Conservation (phyloP, 202 grass and related monocot species). For the Setaria italica region DNA sequence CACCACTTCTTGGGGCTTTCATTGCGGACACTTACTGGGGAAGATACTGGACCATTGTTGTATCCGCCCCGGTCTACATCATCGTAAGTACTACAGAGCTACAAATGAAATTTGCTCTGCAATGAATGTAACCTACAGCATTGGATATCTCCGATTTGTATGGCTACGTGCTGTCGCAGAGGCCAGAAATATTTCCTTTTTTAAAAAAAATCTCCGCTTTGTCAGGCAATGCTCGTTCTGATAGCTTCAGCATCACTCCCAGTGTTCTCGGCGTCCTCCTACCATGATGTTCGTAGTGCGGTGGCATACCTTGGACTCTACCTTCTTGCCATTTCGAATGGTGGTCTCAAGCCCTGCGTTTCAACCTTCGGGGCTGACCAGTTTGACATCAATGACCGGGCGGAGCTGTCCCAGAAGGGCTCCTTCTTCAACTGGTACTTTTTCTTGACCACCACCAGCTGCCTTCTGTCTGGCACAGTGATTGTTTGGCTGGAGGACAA, state of each 20-base stretch:
- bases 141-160: not conserved
- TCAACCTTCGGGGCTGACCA: constrained; percentile 64
- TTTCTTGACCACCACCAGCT: constrained; percentile 43
- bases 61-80: constrained; percentile 10
- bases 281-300: not conserved
- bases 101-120: not conserved
- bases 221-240: constrained; percentile 49
- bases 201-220: not conserved
- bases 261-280: not conserved
- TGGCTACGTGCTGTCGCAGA: no score
- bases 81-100: constrained; percentile 16
- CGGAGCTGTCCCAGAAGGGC: constrained; percentile 45
- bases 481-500: constrained; percentile 72
- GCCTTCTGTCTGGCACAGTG: constrained; percentile 51
- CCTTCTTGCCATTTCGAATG: constrained; percentile 48
- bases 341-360: constrained; percentile 55
- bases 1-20: constrained; percentile 37
- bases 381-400: constrained; percentile 54
- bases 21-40: constrained; percentile 50
- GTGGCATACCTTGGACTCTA: constrained; percentile 61
- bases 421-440: constrained; percentile 69
- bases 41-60: constrained; percentile 34
- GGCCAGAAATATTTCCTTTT: no score
- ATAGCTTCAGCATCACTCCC: constrained; percentile 48
- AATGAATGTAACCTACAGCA: not conserved